Percentiles rank a stretch among this genome's conserved stretches.
Evolutionary conservation across 1,284 basidiomycete species (phyloP).

Genomic region (Porogramme epimiltina): DNA sequence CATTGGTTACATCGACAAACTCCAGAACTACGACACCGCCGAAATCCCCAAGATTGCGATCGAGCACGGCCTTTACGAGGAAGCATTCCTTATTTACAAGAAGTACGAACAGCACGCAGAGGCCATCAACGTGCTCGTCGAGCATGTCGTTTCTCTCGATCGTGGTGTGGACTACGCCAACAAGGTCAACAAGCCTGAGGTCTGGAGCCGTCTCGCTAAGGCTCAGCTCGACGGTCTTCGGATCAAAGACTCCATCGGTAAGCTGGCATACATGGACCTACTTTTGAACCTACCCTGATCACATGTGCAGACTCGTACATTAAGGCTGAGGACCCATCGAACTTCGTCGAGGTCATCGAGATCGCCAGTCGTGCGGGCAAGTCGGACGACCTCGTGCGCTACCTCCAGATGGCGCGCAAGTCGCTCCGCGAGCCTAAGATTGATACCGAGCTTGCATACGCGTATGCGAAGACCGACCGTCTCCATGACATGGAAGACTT

Average conservation of each 20-base stretch:
- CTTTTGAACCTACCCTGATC: neutral
- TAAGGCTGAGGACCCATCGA: slow-evolving; percentile 96
- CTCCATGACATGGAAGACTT: slow-evolving; percentile 99
- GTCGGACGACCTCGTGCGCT: slow-evolving; percentile 97
- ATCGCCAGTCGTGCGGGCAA: slow-evolving; percentile 96
- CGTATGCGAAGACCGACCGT: slow-evolving; percentile 96
- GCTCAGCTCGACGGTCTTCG: slow-evolving; percentile 99
- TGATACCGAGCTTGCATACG: slow-evolving; percentile 96
- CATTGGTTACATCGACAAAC: slow-evolving; percentile 97
- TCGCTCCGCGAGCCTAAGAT: slow-evolving; percentile 96
- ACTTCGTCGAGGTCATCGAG: slow-evolving; percentile 97
- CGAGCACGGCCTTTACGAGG: slow-evolving; percentile 95
- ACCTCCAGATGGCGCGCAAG: slow-evolving; percentile 99
- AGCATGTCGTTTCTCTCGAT: slow-evolving; percentile 97
- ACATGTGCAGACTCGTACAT: slow-evolving; percentile 86
- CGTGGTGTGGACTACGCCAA: slow-evolving; percentile 95
- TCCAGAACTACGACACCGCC: slow-evolving; percentile 92
- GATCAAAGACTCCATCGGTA: slow-evolving; percentile 97
- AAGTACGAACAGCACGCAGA: slow-evolving; percentile 93
- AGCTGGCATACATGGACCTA: slow-evolving; percentile 17
- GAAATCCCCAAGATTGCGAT: slow-evolving; percentile 98
- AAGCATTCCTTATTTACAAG: slow-evolving; percentile 95
- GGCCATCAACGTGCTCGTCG: slow-evolving; percentile 97
- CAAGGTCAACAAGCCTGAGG: slow-evolving; percentile 96
- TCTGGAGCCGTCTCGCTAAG: slow-evolving; percentile 97